phyloP scores from a whole-genome alignment of 352 stramenopile genomes.

The Phytophthora palmivora region DNA sequence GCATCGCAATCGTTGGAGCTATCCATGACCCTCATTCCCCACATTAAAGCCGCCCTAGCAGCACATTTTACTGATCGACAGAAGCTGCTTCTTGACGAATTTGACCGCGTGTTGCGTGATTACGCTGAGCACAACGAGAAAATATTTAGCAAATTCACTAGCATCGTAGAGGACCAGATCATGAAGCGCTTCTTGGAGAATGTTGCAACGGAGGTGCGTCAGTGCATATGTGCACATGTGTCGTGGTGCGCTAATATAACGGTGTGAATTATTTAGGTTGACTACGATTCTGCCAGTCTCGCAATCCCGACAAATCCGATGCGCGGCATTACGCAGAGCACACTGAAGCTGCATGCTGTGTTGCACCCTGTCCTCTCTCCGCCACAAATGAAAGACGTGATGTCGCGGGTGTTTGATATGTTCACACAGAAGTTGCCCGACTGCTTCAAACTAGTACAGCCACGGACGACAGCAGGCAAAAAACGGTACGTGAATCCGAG shows the following conservation, averaged over 20 bases:
- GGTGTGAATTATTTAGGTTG: conserved; percentile 55
- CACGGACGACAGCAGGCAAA: conserved; percentile 75
- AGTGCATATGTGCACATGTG: conserved; percentile 7
- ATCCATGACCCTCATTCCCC: conserved; percentile 93
- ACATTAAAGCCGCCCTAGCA: conserved; percentile 96
- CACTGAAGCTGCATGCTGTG: conserved; percentile 95
- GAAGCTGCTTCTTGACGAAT: conserved; percentile 95
- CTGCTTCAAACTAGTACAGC: conserved; percentile 88
- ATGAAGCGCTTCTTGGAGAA: conserved; percentile 93
- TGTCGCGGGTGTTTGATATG: conserved; percentile 92
- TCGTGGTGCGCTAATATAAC: conserved; percentile 33
- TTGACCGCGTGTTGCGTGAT: conserved; percentile 96
- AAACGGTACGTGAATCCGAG: conserved; percentile 59
- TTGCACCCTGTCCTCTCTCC: conserved; percentile 92
- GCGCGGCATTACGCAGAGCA: conserved; percentile 94
- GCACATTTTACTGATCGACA: conserved; percentile 95
- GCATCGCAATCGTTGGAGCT: conserved; percentile 96
- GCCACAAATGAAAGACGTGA: conserved; percentile 96
- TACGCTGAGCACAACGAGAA: conserved; percentile 97
- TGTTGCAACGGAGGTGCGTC: conserved; percentile 62
- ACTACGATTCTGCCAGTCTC: conserved; percentile 72
- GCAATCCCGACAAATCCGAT: conserved; percentile 84
- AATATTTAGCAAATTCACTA: conserved; percentile 98
- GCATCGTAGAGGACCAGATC: conserved; percentile 96
- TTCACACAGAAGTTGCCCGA: conserved; percentile 89